A percentile compares a stretch with the other conserved stretches of the same genome.
These are phyloP conservation scores for Cryptococcus neoformans DNA, from an alignment of 1,284 basidiomycete genomes.

Conservation along the genomic window DNA sequence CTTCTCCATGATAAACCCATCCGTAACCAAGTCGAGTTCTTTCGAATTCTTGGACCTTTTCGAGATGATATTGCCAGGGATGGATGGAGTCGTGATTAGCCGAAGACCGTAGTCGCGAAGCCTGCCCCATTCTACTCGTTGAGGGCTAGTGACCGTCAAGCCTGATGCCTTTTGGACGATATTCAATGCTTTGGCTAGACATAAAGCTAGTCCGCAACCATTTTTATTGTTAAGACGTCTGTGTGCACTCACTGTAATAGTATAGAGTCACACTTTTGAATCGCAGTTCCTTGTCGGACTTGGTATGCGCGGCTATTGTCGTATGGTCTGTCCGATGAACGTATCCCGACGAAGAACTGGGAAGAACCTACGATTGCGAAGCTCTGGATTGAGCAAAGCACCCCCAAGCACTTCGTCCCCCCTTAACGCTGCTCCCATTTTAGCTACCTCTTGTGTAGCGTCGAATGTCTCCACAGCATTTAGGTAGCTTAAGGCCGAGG, in stretches of 20 bases:
- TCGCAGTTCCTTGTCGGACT: neutral
- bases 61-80: neutral
- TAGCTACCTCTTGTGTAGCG: neutral
- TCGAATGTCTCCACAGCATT: neutral
- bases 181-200: neutral
- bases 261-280: neutral
- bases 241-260: neutral
- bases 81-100: neutral
- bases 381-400: neutral
- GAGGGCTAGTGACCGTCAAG: neutral
- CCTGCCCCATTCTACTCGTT: neutral
- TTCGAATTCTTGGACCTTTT: neutral
- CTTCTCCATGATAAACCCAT: neutral
- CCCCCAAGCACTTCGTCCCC: neutral
- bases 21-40: neutral
- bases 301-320: neutral
- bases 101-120: neutral
- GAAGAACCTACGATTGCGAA: neutral
- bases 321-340: neutral
- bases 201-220: neutral
- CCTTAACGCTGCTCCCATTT: neutral
- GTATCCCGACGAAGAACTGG: neutral
- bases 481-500: neutral
- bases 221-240: neutral
- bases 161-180: neutral